Conservation (phyloP, 768 basidiomycete species). For the Auricularia sp. region DNA sequence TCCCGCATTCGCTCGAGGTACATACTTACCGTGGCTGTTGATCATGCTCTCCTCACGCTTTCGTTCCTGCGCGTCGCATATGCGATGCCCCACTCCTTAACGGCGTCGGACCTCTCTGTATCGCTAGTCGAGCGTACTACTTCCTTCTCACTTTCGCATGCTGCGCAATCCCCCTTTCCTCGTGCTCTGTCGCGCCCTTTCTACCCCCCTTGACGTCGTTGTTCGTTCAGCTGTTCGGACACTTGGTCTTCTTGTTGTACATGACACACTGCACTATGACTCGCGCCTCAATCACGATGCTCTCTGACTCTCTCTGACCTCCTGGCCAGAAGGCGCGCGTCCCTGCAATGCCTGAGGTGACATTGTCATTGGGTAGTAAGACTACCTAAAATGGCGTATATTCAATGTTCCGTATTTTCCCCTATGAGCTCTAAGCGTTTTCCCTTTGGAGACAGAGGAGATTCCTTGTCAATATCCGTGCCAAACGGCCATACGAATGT, state of each 20-base stretch:
- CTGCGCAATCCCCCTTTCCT: not conserved
- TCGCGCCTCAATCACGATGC: no score
- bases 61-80: not conserved
- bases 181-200: not conserved
- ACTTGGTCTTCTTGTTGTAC: no score
- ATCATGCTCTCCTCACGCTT: not conserved
- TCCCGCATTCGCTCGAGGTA: not conserved
- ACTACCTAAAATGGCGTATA: not conserved
- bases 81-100: not conserved
- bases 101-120: not conserved
- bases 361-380: no score
- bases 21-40: not conserved
- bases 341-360: not conserved
- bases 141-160: not conserved
- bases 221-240: no score
- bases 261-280: no score
- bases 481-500: not conserved
- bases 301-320: no score
- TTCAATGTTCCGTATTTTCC: not conserved
- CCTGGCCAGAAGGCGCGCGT: not conserved
- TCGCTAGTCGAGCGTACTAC: not conserved
- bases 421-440: not conserved
- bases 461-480: not conserved
- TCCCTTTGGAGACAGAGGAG: not conserved
- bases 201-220: no score